Base-by-base conservation (phyloP, 768 basidiomycete species). In the Boletus subparvulus region DNA sequence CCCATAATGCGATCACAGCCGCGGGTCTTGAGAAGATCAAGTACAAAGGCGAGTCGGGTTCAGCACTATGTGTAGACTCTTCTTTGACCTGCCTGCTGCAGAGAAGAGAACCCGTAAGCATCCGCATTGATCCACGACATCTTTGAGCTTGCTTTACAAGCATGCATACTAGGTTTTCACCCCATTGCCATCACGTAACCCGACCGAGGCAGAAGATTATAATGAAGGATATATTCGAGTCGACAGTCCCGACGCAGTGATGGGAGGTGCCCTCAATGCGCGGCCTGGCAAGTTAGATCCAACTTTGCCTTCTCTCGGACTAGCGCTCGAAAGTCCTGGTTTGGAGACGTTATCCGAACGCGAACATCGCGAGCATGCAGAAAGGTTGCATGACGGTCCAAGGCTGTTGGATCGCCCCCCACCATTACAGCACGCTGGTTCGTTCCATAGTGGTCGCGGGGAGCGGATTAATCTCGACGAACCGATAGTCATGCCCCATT, bases 191-290 rank as follows among this genome's bases (percentile, higher is more conserved):
- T 72, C 70, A 37, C 70, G 70, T 35, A 58, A 62, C 8, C 72
- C 70, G 19, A 74, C 62, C n/a, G 70, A 74, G 3, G 62, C 58
- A 43, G 70, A 71, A 11, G 70, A 72, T 12, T 67, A 61, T n/a
- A 66, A 65, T 47, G 70, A 72, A 41, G 70, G 67, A 26, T 72
- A 63, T 52, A 54, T 72, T 36, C 70, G 60, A 41, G 72, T 72
- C 17, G 69, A 72, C 41, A 71, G 53, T 39, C 70, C 70, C 6
- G 58, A 71, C 35, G 70, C 68, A 24, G 53, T 72, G 13, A 63
- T 72, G 72, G 67, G 70, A 32, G 70, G 70, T 16, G 62, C 53
- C 40, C 70, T 72, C 35, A 72, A 74, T 42, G 70, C 70, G 8
- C 66, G 70, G 4, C 72, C 70, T 13, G 63, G 54, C 44, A 71